These are phyloP conservation scores for Cladosporium sphaerospermum DNA, from an alignment of 2,329 filamentous ascomycete species.

Conservation along the genomic window DNA sequence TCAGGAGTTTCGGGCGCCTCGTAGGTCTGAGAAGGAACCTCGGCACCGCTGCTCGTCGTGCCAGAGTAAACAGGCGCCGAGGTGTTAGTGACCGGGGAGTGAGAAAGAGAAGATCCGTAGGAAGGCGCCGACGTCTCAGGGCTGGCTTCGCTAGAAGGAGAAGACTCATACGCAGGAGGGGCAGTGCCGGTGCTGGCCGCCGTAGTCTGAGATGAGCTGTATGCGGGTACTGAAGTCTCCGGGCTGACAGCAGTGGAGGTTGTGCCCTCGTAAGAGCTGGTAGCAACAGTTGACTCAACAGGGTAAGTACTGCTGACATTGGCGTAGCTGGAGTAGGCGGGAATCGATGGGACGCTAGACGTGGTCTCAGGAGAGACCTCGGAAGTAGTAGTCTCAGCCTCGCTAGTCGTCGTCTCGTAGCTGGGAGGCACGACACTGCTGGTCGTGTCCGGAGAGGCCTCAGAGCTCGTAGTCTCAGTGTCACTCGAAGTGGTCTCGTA, in stretches of 20 bases:
- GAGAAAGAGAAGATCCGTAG: neutral
- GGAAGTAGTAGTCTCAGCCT: neutral
- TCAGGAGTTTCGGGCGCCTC: conserved; percentile 48
- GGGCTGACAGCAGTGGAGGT: conserved; percentile 1
- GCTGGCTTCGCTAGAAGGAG: neutral
- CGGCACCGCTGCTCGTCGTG: neutral
- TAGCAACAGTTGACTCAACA: neutral
- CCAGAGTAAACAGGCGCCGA: conserved; percentile 1
- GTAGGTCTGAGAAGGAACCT: neutral
- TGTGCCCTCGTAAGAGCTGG: neutral
- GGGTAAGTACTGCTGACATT: conserved; percentile 8
- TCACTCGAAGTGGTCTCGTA: conserved; percentile 10
- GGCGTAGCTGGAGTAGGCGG: conserved; percentile 4
- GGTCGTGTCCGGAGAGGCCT: conserved; percentile 11
- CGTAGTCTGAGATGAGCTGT: neutral
- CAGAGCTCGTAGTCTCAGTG: conserved; percentile 9
- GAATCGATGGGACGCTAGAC: neutral
- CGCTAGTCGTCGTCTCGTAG: conserved; percentile 18
- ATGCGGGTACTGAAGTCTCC: neutral
- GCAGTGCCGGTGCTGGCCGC: neutral
- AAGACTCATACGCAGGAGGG: neutral
- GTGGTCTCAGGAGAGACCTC: conserved; percentile 2
- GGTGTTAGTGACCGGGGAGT: neutral
- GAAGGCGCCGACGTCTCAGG: neutral
- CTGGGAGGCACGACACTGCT: conserved; percentile 14